Base-by-base conservation (phyloP, 1,139 yeast species). In the Arxiozyma slooffiae region DNA sequence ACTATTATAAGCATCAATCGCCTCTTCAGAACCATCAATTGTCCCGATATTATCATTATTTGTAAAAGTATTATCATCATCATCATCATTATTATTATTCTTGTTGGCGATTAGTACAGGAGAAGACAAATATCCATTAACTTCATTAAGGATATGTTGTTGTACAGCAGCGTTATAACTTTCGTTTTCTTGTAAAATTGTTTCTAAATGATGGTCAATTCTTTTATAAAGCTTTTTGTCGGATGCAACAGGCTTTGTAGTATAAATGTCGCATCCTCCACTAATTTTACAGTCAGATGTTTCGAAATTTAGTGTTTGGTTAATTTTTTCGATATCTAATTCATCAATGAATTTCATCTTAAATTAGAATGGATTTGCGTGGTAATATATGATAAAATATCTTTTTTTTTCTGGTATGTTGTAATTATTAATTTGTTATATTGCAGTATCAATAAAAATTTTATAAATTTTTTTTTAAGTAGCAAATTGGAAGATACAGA, bases 221-320 rank as follows among this genome's bases (percentile, higher is more conserved):
- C 92, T 81, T 67, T 88, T 87, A 72, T 85, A 88, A 38, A 92
- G 75, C 67, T 90, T 90, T 60, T 89, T 77, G 67, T 92, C 99
- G 1, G 92, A 77, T 1, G 92, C 88, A 39, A 90, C 88, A 1
- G 96, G 90, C 64, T 92, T 92, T 1, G 98, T 92, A 1, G 97
- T 87, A 66, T 88, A 92, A 46, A 92, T 74, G 63, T 92, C 99
- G 64, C 96, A 84, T 22, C 95, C 92, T n/a, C 97, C 97, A 50
- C 81, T 80, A 36, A 92, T 78, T 61, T 83, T 87, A 65, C 90
- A 82, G 62, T 94, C 98, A 14, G 82, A 81, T 4, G 96, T 84
- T 58, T 87, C 92, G 67, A 90, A 90, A 60, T 84, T 84, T 52
- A 92, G 79, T 52, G 86, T 85, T 60, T 90, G 92, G 64, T 89